Percentiles rank a stretch among this genome's conserved stretches.
Conservation (phyloP, 176 grass and related monocot genomes). For the Avena eriantha region DNA sequence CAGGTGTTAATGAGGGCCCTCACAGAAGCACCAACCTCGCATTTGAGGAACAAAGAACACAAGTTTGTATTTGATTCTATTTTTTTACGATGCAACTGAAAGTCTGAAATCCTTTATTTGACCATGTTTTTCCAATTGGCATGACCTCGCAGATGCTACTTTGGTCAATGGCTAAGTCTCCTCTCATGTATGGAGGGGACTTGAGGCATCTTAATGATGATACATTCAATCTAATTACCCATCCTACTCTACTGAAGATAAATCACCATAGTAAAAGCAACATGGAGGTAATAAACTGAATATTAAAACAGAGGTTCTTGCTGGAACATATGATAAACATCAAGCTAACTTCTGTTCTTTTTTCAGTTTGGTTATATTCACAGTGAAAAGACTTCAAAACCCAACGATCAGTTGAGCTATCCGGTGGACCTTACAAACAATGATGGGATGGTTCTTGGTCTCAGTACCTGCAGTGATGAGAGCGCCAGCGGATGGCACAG, state of each 20-base stretch:
- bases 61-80: constrained; percentile 54
- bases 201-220: constrained; percentile 64
- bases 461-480: constrained; percentile 59
- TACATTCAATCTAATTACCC: constrained; percentile 72
- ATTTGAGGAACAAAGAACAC: constrained; percentile 82
- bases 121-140: constrained; percentile 14
- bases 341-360: constrained; percentile 29
- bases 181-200: constrained; percentile 93
- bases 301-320: background rate
- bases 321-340: background rate
- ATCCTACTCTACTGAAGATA: constrained; percentile 82
- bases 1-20: constrained; percentile 69
- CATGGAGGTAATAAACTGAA: constrained; percentile 69
- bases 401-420: constrained; percentile 3
- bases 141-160: constrained; percentile 67
- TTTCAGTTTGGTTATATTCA: constrained; percentile 74
- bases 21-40: constrained; percentile 72
- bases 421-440: constrained; percentile 34
- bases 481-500: constrained; percentile 63
- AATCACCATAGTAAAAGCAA: constrained; percentile 81
- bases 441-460: constrained; percentile 48
- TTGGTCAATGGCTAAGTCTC: constrained; percentile 93
- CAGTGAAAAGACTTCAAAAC: constrained; percentile 33
- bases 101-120: constrained; percentile 18
- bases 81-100: constrained; percentile 17